Evolutionary conservation across 805 yeast genomes (phyloP), one percentile per base, ranked within the genome.

Genomic region (Schizosaccharomyces cryophilus): DNA sequence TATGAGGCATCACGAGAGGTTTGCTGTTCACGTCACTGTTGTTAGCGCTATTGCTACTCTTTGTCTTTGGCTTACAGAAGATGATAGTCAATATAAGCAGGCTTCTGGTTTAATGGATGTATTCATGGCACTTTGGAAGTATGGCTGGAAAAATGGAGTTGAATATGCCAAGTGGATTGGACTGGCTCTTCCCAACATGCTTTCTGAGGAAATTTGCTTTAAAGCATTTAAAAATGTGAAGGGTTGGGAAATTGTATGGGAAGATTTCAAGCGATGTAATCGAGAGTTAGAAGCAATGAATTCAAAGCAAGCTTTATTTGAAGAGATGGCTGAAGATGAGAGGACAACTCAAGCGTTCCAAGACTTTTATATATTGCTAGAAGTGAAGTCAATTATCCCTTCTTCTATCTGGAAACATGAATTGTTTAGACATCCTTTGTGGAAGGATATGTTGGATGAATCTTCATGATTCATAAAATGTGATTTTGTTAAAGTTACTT

Each of bases 1-100:
- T 40, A 56, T 17, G 19, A 24, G 21, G n/a, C 24, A 21, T n/a
- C 47, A 26, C n/a, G 42, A 21, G 5, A 21, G 3, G 26, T 26
- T 56, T 6, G 26, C 47, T 5, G n/a, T 40, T 15, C 26, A 56
- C 26, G 47, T 40, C 30, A 29, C 60, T 1, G 29, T 56, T 11
- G 29, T 40, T 17, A 56, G 38, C 29, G 47, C 47, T 4, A 26
- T 56, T 9, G 30, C 47, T 11, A 40, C 60, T n/a, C 45, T 56
- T 38, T 56, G 60, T 40, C 21, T 56, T 15, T 56, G 60, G 60
- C 29, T 56, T 30, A 35, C 47, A 15, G 60, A 56, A 30, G 60
- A 56, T 40, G 60, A 56, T 11, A 38, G 47, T 21, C 47, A 38
- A 15, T 35, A 21, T 35, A 42, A n/a, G 17, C 42, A 35, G 11